Percentiles rank a stretch among this genome's conserved stretches.
These are phyloP conservation scores for Leccinellum rugosiceps DNA, from an alignment of 768 basidiomycete genomes.

Conservation along the genomic window DNA sequence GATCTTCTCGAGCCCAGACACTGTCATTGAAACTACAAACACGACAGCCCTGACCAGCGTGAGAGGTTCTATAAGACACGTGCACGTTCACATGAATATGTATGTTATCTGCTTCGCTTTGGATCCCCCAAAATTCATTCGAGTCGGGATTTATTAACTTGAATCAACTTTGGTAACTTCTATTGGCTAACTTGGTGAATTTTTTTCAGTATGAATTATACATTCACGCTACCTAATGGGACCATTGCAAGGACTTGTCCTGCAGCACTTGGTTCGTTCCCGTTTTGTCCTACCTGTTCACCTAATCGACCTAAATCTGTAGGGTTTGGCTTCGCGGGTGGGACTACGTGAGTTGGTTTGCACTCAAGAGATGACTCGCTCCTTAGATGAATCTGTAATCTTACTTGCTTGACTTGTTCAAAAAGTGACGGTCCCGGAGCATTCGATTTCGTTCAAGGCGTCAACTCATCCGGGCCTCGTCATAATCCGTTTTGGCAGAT, in stretches of 20 bases:
- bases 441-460: constrained; percentile 75
- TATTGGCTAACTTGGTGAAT: background rate
- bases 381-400: background rate
- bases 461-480: constrained; percentile 55
- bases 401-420: background rate
- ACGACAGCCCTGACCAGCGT: constrained; percentile 40
- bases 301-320: background rate
- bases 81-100: constrained; percentile 74
- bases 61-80: constrained; percentile 59
- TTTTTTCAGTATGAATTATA: constrained; percentile 54
- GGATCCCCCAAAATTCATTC: background rate
- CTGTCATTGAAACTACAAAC: constrained; percentile 16
- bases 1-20: constrained; percentile 19
- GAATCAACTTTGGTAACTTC: background rate
- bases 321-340: constrained; percentile 78
- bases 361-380: background rate
- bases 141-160: background rate
- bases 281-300: background rate
- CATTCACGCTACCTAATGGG: constrained; percentile 64
- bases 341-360: constrained; percentile 62
- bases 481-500: constrained; percentile 78
- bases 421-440: constrained; percentile 67
- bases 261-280: constrained; percentile 63
- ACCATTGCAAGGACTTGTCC: constrained; percentile 69
- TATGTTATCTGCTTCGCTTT: constrained; percentile 29